Evolutionary conservation across 2,329 filamentous ascomycete genomes (phyloP).

Genomic region (Gyromitra esculenta): DNA sequence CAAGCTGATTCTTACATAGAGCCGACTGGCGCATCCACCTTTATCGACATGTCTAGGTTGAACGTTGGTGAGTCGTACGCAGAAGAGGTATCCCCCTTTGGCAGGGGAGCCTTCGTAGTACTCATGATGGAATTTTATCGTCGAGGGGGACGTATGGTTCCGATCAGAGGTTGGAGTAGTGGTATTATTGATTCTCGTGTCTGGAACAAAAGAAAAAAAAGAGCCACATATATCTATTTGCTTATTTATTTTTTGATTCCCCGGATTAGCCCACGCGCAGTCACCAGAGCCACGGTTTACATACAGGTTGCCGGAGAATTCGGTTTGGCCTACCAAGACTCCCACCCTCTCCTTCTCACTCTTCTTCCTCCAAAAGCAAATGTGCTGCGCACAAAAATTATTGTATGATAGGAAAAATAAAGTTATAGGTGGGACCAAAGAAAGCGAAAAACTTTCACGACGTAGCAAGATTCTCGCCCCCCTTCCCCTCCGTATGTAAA

Average conservation of each 20-base stretch:
- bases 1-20: constrained; percentile 72
- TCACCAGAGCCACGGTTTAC: constrained; percentile 24
- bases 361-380: not conserved
- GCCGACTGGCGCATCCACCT: constrained; percentile 80
- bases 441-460: constrained; percentile 44
- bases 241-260: constrained; percentile 6
- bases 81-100: constrained; percentile 59
- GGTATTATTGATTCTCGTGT: constrained; percentile 31
- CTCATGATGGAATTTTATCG: constrained; percentile 43
- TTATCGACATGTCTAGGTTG: constrained; percentile 82
- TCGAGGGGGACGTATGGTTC: constrained; percentile 15
- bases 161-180: constrained; percentile 15
- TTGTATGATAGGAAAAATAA: constrained; percentile 1
- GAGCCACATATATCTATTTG: constrained; percentile 42
- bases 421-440: constrained; percentile 6
- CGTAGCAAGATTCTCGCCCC: constrained; percentile 53
- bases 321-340: constrained; percentile 25
- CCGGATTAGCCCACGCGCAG: constrained; percentile 36
- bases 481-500: constrained; percentile 54
- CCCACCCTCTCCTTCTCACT: not conserved
- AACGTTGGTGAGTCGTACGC: constrained; percentile 89
- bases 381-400: constrained; percentile 11
- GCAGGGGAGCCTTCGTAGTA: constrained; percentile 38
- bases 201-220: constrained; percentile 34
- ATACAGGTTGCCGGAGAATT: constrained; percentile 29